Evolutionary conservation across 164 flowering plant genomes (phyloP), one percentile per base, ranked within the genome.

Genomic region (Dillenia turbinata): DNA sequence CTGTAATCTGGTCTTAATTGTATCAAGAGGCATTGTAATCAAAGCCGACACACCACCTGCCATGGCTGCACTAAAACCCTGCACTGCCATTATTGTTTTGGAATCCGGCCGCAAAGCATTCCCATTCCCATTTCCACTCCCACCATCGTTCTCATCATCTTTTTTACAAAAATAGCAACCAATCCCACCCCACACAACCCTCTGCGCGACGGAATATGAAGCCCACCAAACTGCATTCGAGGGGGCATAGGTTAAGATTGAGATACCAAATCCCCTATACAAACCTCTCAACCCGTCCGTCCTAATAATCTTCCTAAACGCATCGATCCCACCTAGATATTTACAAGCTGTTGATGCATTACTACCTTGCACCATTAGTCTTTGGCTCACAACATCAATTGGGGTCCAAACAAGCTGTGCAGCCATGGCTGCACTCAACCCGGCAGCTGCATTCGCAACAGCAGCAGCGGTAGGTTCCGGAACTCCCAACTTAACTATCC

Each of bases 1-100:
- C 66, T 91, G 97, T 62, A 91, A 43, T 47, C 97, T 72, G 0
- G 94, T 91, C 78, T 81, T 84, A 14, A 84, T 78, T 12, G 88
- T 84, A 61, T 84, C 88, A 9, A 84, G 75, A 2, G 88, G 86
- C 84, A 75, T 84, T 17, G 88, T 84, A 17, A 84, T 72, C 60
- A 84, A 50, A 11, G 86, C 88, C 5, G 88, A 78, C 8, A 76
- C 67, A 5, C 86, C 83, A 43, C 86, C 78, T 0, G 88, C 84
- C 75, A 81, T 70, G 12, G 81, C 88, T 14, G 88, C 88, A 66
- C 86, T 79, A 17, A 74, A 66, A 56, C 83, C 88, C 64, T 81
- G 84, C 44, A 84, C 84, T 44, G 74, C 83, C 75, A 81, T 65
- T 19, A 78, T 67, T 3, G 72, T 66, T 61, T 66, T 77, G 33